These are phyloP conservation scores for Fraxinus angustifolia DNA, from an alignment of 305 asterid genomes.

Conservation along the genomic window DNA sequence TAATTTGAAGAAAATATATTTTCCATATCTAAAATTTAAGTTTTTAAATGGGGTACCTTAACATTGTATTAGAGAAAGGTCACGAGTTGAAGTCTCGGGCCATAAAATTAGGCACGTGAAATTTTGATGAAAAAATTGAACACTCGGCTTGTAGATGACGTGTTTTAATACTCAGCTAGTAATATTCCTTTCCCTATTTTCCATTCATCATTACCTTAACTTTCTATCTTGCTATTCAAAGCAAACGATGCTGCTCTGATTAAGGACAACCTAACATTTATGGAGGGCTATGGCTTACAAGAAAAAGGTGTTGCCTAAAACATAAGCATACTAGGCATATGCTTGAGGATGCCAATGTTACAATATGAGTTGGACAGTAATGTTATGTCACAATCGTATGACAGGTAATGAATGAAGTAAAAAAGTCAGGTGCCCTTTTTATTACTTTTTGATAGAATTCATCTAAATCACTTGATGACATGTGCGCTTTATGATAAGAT, in stretches of 20 bases:
- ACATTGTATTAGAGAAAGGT: neutral
- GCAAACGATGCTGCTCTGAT: neutral
- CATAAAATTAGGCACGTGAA: neutral
- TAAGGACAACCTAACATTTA: neutral
- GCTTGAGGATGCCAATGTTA: constrained; percentile 23
- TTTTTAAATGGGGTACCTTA: neutral
- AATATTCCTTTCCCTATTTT: neutral
- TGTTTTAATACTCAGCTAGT: neutral
- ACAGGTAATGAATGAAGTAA: constrained; percentile 43
- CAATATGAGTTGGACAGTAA: constrained; percentile 34
- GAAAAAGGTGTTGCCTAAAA: constrained; percentile 24
- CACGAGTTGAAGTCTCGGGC: neutral
- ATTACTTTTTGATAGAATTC: constrained; percentile 19
- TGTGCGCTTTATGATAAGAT: constrained; percentile 12
- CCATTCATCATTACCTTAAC: neutral
- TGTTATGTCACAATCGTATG: constrained; percentile 59
- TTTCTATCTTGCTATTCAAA: neutral
- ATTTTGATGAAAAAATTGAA: neutral
- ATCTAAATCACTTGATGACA: constrained; percentile 32
- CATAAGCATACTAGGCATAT: constrained; percentile 24
- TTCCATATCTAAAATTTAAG: neutral
- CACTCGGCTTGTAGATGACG: neutral
- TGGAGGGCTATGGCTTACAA: constrained; percentile 11
- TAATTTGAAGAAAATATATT: neutral
- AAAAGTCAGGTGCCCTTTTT: constrained; percentile 31